phyloP scores from a whole-genome alignment of 2,329 filamentous ascomycete genomes.

The Fusarium tjaetaba region DNA sequence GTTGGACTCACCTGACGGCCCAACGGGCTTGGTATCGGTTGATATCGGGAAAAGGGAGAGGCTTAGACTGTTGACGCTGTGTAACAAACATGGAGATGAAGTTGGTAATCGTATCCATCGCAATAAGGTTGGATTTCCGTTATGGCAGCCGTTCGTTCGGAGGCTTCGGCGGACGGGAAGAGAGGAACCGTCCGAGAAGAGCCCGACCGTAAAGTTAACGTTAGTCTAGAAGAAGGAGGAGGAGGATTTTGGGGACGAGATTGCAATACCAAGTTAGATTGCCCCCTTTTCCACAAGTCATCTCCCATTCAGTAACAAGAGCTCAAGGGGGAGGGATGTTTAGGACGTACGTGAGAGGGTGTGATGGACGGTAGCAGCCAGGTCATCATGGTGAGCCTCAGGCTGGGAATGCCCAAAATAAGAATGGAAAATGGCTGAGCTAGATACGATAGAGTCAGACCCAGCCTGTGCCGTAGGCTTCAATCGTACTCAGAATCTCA shows the following conservation, averaged over 20 bases:
- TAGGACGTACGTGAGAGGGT: neutral
- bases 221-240: neutral
- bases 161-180: constrained; percentile 34
- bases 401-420: constrained; percentile 21
- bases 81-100: constrained; percentile 25
- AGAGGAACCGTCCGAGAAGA: constrained; percentile 31
- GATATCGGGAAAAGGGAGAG: constrained; percentile 1
- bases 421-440: constrained; percentile 1
- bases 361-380: constrained; percentile 17
- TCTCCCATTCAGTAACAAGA: neutral
- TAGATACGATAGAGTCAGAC: neutral
- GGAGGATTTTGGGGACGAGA: neutral
- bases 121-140: constrained; percentile 25
- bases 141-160: constrained; percentile 34
- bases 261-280: neutral
- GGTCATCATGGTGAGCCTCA: constrained; percentile 22
- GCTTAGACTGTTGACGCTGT: constrained; percentile 1
- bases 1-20: neutral
- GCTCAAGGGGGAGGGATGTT: neutral
- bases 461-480: neutral
- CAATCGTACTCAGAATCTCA: neutral
- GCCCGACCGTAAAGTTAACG: constrained; percentile 21
- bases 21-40: constrained; percentile 1
- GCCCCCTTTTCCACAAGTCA: neutral
- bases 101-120: constrained; percentile 9